Evolutionary conservation across 2,329 filamentous ascomycete genomes (phyloP), one percentile per base, ranked within the genome.

Genomic region (Fusarium chlamydosporum): DNA sequence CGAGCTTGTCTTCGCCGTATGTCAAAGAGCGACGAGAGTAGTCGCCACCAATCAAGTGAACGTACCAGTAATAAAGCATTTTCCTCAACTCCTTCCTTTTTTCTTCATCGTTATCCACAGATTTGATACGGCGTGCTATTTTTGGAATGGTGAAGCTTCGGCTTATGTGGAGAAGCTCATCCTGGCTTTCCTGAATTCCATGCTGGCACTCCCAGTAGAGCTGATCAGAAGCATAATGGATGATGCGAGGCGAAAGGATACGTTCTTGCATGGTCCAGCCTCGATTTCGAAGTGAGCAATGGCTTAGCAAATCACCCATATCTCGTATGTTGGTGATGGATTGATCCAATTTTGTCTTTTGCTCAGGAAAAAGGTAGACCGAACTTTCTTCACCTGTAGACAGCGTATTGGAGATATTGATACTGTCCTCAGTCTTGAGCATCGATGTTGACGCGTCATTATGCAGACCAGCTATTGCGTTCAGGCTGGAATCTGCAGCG

Each of bases 231-330:
- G 58, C 55, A 4, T n/a, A 61, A 18, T 61, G 56, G 2, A 61
- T 61, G 9, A 54, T 34, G 0, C 58, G n/a, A 0, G 45, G 27
- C 0, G 58, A 61, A 0, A 61, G n/a, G 0, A 46, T 61, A 6
- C 58, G 45, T 23, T 61, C 58, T 61, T 61, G 45, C 40, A 61
- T 20, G 0, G 58, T 31, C 58, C 58, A 61, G 2, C 56, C 56
- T 27, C 58, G 12, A 2, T 61, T 38, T 2, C 56, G 15, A 1
- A 61, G 23, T 1, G 58, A 6, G 23, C 27, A 46, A 3, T 61
- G 45, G 12, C 34, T 35, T 3, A 61, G 2, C 1, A 54, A 33
- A n/a, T 61, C 58, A 1, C 45, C 45, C n/a, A 61, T 53, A 4
- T 61, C 27, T 18, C 56, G 38, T 1, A 46, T 4, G 8, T 13